A percentile compares a stretch with the other conserved stretches of the same genome.
Evolutionary conservation across 2,329 filamentous ascomycete species (phyloP).

Genomic region (Calonectria crousiana): DNA sequence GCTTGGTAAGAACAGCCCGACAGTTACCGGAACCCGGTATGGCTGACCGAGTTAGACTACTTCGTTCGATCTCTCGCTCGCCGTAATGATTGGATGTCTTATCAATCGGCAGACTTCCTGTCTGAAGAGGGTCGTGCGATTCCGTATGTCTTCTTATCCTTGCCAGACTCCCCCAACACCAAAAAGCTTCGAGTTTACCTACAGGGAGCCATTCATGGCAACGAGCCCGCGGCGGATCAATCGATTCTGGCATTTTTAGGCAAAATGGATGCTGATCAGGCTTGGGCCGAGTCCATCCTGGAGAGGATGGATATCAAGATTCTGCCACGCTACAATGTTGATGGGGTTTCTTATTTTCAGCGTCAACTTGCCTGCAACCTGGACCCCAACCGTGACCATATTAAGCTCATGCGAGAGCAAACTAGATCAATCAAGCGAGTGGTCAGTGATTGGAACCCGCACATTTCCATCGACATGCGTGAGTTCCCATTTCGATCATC

Average conservation of each 20-base stretch:
- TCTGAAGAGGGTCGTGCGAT: background rate
- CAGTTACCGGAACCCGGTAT: no score
- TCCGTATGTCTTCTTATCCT: background rate
- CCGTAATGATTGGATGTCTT: background rate
- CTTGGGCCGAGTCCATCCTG: background rate
- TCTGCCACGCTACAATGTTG: background rate
- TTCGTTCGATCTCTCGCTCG: background rate
- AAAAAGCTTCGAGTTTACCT: background rate
- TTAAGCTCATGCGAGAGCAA: background rate
- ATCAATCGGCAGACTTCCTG: background rate
- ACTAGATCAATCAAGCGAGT: background rate
- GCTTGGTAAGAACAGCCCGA: background rate
- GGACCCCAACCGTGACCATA: background rate
- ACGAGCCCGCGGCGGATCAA: background rate
- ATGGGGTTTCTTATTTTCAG: background rate
- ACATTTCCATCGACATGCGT: constrained; percentile 1
- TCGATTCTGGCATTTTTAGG: background rate
- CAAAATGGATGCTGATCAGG: background rate
- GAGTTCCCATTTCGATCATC: background rate
- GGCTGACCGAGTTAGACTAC: background rate
- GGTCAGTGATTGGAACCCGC: background rate
- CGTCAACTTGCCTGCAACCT: background rate
- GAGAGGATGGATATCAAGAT: constrained; percentile 4
- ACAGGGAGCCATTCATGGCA: background rate
- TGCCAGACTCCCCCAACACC: background rate